Percentiles rank a stretch among this genome's conserved stretches.
phyloP scores from a whole-genome alignment of 192 early-diverging fungal genomes.

The Linnemannia schmuckeri region DNA sequence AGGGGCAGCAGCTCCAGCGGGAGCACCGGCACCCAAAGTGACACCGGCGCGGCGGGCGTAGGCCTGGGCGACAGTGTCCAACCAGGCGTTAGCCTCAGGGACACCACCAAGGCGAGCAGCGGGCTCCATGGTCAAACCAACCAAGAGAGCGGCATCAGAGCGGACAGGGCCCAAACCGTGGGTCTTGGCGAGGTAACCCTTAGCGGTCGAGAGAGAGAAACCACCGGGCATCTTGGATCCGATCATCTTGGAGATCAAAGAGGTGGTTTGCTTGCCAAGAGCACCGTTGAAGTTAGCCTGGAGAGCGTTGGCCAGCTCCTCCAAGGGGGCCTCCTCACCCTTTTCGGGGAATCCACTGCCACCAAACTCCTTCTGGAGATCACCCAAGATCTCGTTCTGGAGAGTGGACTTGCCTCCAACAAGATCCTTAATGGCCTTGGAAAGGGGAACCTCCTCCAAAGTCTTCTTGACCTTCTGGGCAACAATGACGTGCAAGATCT shows the following conservation, averaged over 20 bases:
- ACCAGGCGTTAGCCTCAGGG: slow-evolving; percentile 83
- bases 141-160: slow-evolving; percentile 79
- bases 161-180: slow-evolving; percentile 85
- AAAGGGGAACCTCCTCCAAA: slow-evolving; percentile 75
- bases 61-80: slow-evolving; percentile 75
- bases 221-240: slow-evolving; percentile 94
- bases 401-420: slow-evolving; percentile 96
- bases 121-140: slow-evolving; percentile 88
- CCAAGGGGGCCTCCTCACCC: slow-evolving; percentile 90
- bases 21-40: slow-evolving; percentile 64
- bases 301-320: slow-evolving; percentile 81
- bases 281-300: slow-evolving; percentile 72
- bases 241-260: slow-evolving; percentile 87
- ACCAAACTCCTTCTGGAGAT: slow-evolving; percentile 91
- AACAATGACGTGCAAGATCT: slow-evolving; percentile 86
- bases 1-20: slow-evolving; percentile 61
- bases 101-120: slow-evolving; percentile 80
- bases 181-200: slow-evolving; percentile 76
- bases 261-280: slow-evolving; percentile 85
- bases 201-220: slow-evolving; percentile 82
- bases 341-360: slow-evolving; percentile 87
- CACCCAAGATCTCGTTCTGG: slow-evolving; percentile 97
- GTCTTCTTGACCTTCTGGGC: slow-evolving; percentile 93
- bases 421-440: slow-evolving; percentile 92
- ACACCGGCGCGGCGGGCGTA: slow-evolving; percentile 83